Evolutionary conservation across 2,329 filamentous ascomycete species (phyloP), one percentile per base, ranked within the genome.

Genomic region (Dactylellina parvicollis): DNA sequence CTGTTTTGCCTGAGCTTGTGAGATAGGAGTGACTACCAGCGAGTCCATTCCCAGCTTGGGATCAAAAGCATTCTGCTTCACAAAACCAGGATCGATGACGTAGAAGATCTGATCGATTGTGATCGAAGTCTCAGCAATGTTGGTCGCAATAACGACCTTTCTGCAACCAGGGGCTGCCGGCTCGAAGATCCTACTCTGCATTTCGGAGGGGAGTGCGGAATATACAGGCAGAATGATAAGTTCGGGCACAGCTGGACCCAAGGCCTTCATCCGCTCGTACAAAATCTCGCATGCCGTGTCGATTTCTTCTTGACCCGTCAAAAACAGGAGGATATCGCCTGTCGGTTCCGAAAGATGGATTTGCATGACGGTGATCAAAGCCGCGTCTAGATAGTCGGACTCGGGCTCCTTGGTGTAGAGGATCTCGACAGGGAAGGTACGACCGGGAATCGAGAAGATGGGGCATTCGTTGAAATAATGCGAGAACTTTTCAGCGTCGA

Each of bases 41-140:
- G 94, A 92, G 78, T 99, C 95, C 94, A 99, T 99, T 61, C 95
- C 95, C 1, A 98, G 86, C 81, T 98, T 98, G 0, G 94, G 91
- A 79, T 99, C 94, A 79, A 97, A 99, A 1, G 92, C 93, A 77
- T 95, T 97, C 79, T 98, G 93, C 83, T 99, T 99, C 74, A 97
- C 94, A 77, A 98, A 99, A 1, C 95, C 95, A 1, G 95, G 93
- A 78, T 99, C 95, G 14, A 99, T 89, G 16, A 99, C 96, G 79
- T 96, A 98, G 82, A 94, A 97, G 76, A 99, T 96, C 52, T 94
- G 91, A 79, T 99, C 95, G 76, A 99, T 98, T 0, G 95, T 99
- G 79, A 99, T 95, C 61, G 92, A 96, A 0, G 95, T 99, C 80
- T 99, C 95, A 0, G 95, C 95, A 78, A 99, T 99, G 78, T 99